These are phyloP conservation scores for Cytospora chrysosperma DNA, from an alignment of 2,329 filamentous ascomycete genomes.

Conservation along the genomic window DNA sequence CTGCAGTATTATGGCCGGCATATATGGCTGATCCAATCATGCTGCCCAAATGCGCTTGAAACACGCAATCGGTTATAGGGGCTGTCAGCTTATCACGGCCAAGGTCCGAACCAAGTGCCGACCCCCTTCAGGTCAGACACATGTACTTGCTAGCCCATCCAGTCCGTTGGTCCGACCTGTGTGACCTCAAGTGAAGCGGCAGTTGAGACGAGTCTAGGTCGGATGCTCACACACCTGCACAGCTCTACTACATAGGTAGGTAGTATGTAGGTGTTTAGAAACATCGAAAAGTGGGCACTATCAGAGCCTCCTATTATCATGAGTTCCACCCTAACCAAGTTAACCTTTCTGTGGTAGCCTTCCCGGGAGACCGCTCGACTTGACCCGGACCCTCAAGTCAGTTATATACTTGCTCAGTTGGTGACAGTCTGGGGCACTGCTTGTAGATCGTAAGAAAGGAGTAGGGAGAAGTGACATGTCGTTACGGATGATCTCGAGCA, in stretches of 20 bases:
- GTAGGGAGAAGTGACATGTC: background rate
- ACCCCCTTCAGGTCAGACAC: background rate
- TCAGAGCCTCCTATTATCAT: background rate
- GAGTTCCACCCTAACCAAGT: background rate
- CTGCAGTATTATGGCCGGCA: background rate
- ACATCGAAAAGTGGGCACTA: background rate
- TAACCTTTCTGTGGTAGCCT: background rate
- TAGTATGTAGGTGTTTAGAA: too few species aligned
- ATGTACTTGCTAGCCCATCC: background rate
- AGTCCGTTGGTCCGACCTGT: background rate
- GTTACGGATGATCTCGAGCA: background rate
- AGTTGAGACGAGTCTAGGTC: background rate
- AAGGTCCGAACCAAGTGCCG: background rate
- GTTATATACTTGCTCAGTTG: background rate
- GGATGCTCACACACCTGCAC: background rate
- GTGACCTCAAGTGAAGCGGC: background rate
- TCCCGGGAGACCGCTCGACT: background rate
- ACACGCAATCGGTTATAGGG: background rate
- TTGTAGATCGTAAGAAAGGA: background rate
- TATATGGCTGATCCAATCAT: background rate
- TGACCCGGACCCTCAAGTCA: background rate
- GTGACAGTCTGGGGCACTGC: background rate
- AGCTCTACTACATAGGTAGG: background rate
- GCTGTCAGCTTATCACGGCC: background rate
- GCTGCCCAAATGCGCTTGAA: background rate